These are phyloP conservation scores for Carex sylvatica DNA, from an alignment of 202 grass and related monocot species.

Conservation along the genomic window DNA sequence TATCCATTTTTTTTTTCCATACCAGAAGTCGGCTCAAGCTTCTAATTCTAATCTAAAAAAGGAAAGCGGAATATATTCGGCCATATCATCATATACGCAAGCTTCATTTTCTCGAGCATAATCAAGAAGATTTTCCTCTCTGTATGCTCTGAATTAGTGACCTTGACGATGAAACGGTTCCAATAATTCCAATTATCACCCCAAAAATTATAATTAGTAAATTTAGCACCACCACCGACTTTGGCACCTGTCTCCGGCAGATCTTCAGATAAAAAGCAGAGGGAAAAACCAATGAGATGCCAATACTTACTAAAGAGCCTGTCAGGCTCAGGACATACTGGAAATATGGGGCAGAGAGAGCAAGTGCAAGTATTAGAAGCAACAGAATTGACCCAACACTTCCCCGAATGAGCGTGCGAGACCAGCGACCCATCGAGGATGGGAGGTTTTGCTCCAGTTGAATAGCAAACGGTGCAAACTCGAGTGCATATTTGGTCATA, in stretches of 20 bases:
- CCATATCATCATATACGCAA: not conserved
- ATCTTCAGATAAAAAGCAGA: conserved; percentile 80
- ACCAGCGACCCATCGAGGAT: conserved; percentile 25
- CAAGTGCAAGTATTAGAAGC: conserved; percentile 50
- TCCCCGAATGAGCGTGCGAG: conserved; percentile 38
- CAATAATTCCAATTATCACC: conserved; percentile 32
- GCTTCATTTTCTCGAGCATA: not conserved
- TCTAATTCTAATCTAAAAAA: not conserved
- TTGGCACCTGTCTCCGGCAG: conserved; percentile 28
- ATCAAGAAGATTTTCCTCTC: conserved; percentile 35
- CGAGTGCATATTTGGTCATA: conserved; percentile 84
- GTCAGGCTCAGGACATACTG: conserved; percentile 77
- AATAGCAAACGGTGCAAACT: conserved; percentile 70
- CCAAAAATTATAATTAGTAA: conserved; percentile 39
- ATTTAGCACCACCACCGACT: conserved; percentile 31
- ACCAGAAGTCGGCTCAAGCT: not conserved
- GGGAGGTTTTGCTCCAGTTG: conserved; percentile 54
- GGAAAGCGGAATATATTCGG: not conserved
- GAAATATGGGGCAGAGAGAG: conserved; percentile 64
- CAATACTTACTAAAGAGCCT: conserved; percentile 61
- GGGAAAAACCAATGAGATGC: conserved; percentile 54
- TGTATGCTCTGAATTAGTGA: conserved; percentile 54
- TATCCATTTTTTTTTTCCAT: not conserved
- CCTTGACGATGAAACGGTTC: conserved; percentile 58
- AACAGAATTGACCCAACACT: conserved; percentile 46